Percentiles rank a stretch among this genome's conserved stretches.
phyloP scores from a whole-genome alignment of 2,329 filamentous ascomycete genomes.

The Penicillium freii region DNA sequence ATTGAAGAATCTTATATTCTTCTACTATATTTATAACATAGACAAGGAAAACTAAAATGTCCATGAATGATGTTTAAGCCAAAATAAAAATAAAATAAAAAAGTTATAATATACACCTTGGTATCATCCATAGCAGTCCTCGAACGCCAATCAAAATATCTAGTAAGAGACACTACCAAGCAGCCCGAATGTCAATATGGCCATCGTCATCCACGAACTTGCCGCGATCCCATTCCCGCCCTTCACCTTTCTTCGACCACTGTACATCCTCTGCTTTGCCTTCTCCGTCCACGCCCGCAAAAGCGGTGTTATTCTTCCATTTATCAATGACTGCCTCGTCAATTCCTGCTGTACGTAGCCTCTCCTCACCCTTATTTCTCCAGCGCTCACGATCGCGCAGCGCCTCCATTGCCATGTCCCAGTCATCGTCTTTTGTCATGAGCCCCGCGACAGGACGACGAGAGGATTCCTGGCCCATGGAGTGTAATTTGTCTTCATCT shows the following conservation, averaged over 20 bases:
- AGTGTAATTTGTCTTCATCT: constrained; percentile 53
- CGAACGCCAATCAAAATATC: constrained; percentile 7
- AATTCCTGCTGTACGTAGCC: constrained; percentile 75
- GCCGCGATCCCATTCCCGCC: constrained; percentile 54
- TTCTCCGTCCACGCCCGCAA: constrained; percentile 50
- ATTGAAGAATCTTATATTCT: too few relatives aligned
- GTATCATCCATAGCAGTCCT: constrained; percentile 5
- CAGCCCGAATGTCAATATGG: constrained; percentile 50
- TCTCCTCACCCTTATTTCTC: constrained; percentile 70
- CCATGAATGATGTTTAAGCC: neutral
- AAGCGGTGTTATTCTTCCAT: constrained; percentile 64
- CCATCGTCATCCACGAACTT: constrained; percentile 60
- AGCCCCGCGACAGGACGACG: constrained; percentile 41
- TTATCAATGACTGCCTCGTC: constrained; percentile 69
- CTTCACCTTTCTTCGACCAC: constrained; percentile 70
- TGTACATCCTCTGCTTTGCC: constrained; percentile 66
- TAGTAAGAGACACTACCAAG: constrained; percentile 41
- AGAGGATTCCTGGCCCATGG: constrained; percentile 53
- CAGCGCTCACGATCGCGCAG: constrained; percentile 76
- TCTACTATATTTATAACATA: neutral
- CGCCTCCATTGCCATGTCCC: constrained; percentile 77
- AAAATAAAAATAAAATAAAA: neutral
- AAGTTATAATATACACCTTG: neutral
- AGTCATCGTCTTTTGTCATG: constrained; percentile 61
- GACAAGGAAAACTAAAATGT: neutral